Evolutionary conservation across 2,329 filamentous ascomycete genomes (phyloP), one percentile per base, ranked within the genome.

Genomic region (Aspergillus tamarii): DNA sequence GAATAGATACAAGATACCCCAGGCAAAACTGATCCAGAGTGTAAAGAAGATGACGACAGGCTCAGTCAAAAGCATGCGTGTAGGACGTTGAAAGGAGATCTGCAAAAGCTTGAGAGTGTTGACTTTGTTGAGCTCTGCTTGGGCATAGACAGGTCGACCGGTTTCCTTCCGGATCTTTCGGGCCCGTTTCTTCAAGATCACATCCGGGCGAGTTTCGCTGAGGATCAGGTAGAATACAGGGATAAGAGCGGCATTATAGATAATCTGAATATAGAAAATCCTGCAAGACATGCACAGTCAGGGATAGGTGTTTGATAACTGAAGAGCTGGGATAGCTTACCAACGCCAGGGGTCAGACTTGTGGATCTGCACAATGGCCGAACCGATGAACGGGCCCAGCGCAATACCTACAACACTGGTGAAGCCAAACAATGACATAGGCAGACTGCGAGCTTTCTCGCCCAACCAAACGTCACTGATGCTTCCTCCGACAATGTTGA

Each of bases 221-320:
- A 82, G 75, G 41, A 82, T 69, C 2, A 83, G 60, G 67, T 74
- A 79, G 48, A 83, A 74, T 1, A 82, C 54, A 0, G 81, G 79
- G 1, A 82, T 75, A 6, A 81, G 66, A 0, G 70, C 79, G 4
- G 76, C 76, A 39, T 81, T 80, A 64, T 81, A 78, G 54, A 82
- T 79, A 36, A 83, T 81, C 23, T 82, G 80, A 30, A 79, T 73
- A 32, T 80, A 75, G 64, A 80, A 83, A 43, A 83, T 81, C 80
- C 80, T 82, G 34, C 16, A 16, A 21, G 8, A 19, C 23, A 16
- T 8, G 32, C 26, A n/a, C 5, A 16, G 10, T 34, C 8, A 30
- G 16, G 41, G 32, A 50, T 8, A 8, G 14, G 14, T 14, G 19
- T 52, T 12, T 3, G 3, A 2, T 11, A 52, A 3, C 14, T 28